These are phyloP conservation scores for Capsicum baccatum DNA, from an alignment of 257 asterid genomes.

Conservation along the genomic window DNA sequence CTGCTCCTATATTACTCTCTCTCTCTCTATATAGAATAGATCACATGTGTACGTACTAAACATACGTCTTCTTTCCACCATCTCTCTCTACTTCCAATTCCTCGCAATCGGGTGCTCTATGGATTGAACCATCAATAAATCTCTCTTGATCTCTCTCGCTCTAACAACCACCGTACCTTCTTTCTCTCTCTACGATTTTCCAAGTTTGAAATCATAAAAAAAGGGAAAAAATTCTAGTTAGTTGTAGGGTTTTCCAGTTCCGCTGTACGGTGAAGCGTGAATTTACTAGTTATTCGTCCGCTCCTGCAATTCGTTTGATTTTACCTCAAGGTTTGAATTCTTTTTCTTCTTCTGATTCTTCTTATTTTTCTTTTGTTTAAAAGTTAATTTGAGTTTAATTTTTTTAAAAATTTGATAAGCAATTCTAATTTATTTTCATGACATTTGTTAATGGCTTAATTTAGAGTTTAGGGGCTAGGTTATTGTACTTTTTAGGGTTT, in stretches of 20 bases:
- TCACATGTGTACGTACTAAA: background rate
- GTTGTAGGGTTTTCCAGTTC: background rate
- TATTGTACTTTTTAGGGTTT: background rate
- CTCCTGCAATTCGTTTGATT: background rate
- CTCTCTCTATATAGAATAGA: background rate
- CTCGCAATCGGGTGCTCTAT: background rate
- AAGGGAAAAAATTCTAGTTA: background rate
- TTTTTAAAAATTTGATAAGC: no score
- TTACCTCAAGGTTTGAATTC: background rate
- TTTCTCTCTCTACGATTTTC: conserved; percentile 2
- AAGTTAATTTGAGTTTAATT: background rate
- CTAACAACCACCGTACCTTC: background rate
- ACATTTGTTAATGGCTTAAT: background rate
- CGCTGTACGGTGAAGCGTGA: background rate
- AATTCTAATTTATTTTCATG: background rate
- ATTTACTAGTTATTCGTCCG: no score
- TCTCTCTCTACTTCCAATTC: background rate
- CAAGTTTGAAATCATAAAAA: background rate
- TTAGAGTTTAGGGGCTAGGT: background rate
- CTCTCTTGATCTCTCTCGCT: background rate
- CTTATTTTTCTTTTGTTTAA: background rate
- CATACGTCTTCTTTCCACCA: background rate
- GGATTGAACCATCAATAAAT: background rate
- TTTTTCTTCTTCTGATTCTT: background rate
- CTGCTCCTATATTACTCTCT: no score